Percentiles rank a stretch among this genome's conserved stretches.
Evolutionary conservation across 371 early-diverging fungal species (phyloP).

Genomic region (Lichtheimia ramosa): DNA sequence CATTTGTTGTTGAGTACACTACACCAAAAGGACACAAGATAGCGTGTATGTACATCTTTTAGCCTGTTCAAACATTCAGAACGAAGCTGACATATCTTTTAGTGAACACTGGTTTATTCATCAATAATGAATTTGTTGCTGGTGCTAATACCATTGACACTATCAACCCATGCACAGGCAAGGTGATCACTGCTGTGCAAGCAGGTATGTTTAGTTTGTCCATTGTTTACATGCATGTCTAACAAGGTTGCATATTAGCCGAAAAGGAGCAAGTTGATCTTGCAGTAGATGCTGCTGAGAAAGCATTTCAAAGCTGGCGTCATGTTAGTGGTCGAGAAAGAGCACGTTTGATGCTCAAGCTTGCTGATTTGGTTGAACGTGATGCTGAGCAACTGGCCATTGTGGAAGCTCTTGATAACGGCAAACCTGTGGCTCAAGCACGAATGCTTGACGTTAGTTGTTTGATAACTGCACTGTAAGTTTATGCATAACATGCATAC

Average conservation of each 20-base stretch:
- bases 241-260: slow-evolving; percentile 21
- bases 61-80: too few species aligned
- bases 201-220: slow-evolving; percentile 34
- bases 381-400: slow-evolving; percentile 41
- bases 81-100: not conserved
- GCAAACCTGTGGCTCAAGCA: slow-evolving; percentile 34
- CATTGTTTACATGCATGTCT: not conserved
- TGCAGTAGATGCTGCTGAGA: slow-evolving; percentile 48
- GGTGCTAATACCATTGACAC: slow-evolving; percentile 46
- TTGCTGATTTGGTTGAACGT: slow-evolving; percentile 43
- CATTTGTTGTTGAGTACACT: slow-evolving; percentile 22
- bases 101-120: slow-evolving; percentile 58
- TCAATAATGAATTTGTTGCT: slow-evolving; percentile 53
- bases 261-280: slow-evolving; percentile 42
- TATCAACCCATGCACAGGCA: slow-evolving; percentile 41
- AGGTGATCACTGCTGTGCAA: slow-evolving; percentile 40
- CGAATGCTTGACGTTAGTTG: slow-evolving; percentile 30
- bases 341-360: slow-evolving; percentile 43
- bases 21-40: slow-evolving; percentile 37
- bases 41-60: too few species aligned
- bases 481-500: not conserved
- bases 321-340: slow-evolving; percentile 28
- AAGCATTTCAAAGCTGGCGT: slow-evolving; percentile 46
- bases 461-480: slow-evolving; percentile 14
- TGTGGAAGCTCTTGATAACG: slow-evolving; percentile 46